Percentiles rank a stretch among this genome's conserved stretches.
phyloP scores from a whole-genome alignment of 2,329 filamentous ascomycete genomes.

The Xylaria sp. region DNA sequence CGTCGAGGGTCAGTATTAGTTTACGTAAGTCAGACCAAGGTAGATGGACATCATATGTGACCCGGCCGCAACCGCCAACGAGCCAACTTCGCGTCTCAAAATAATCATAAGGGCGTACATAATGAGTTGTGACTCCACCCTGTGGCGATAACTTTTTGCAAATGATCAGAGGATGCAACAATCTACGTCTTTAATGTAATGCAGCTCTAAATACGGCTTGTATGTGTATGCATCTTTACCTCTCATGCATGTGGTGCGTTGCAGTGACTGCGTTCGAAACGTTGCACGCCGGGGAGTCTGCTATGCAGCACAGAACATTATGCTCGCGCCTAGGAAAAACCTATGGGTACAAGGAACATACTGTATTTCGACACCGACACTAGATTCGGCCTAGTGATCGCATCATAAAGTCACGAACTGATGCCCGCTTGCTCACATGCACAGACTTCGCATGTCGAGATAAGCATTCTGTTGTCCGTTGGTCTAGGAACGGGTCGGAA shows the following conservation, averaged over 20 bases:
- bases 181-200: background rate
- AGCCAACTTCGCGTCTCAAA: background rate
- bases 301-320: background rate
- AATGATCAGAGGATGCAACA: background rate
- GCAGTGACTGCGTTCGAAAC: slow-evolving; percentile 6
- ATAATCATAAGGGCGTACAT: background rate
- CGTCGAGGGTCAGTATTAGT: slow-evolving; percentile 2
- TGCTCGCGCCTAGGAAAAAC: background rate
- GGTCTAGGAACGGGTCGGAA: background rate
- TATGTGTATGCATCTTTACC: slow-evolving; percentile 12
- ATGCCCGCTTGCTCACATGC: background rate
- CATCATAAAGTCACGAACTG: background rate
- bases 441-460: slow-evolving; percentile 8
- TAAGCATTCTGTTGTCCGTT: background rate
- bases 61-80: background rate
- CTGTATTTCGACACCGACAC: background rate
- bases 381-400: background rate
- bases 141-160: background rate
- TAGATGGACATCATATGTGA: background rate
- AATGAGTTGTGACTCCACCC: background rate
- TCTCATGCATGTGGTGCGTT: slow-evolving; percentile 23
- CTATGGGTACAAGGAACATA: background rate
- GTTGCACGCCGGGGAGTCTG: background rate
- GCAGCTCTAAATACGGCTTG: slow-evolving; percentile 4
- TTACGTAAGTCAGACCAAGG: slow-evolving; percentile 1